phyloP scores from a whole-genome alignment of 192 early-diverging fungal genomes.

The Gigaspora rosea region DNA sequence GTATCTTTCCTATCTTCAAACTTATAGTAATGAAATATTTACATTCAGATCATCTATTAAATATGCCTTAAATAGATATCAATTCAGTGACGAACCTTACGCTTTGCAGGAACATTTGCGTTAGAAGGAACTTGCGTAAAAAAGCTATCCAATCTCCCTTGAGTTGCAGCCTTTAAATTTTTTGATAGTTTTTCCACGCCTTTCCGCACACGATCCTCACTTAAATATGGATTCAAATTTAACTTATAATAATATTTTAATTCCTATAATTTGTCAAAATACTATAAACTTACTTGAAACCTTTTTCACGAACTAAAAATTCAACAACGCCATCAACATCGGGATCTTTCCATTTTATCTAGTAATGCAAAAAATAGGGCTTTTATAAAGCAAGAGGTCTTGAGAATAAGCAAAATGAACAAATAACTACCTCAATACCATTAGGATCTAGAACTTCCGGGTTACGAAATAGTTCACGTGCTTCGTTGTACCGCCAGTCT shows the following conservation, averaged over 20 bases:
- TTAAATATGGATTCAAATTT: constrained; percentile 7
- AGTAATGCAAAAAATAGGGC: neutral
- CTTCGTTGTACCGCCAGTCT: constrained; percentile 88
- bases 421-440: constrained; percentile 61
- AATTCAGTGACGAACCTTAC: constrained; percentile 36
- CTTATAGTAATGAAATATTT: too few relatives aligned
- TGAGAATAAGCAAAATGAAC: neutral
- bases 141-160: constrained; percentile 91
- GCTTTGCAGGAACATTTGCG: constrained; percentile 35
- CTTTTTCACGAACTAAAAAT: constrained; percentile 93
- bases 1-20: too few relatives aligned
- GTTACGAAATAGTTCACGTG: constrained; percentile 81
- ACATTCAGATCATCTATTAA: too few relatives aligned
- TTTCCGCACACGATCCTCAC: constrained; percentile 86
- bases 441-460: constrained; percentile 78
- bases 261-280: neutral
- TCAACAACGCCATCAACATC: constrained; percentile 82
- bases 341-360: constrained; percentile 74
- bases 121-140: constrained; percentile 63
- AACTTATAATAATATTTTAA: neutral
- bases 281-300: constrained; percentile 70
- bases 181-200: constrained; percentile 80
- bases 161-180: constrained; percentile 73
- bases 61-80: too few relatives aligned
- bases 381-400: neutral